Evolutionary conservation across 768 basidiomycete species (phyloP).

Genomic region (Rickenella mellea): DNA sequence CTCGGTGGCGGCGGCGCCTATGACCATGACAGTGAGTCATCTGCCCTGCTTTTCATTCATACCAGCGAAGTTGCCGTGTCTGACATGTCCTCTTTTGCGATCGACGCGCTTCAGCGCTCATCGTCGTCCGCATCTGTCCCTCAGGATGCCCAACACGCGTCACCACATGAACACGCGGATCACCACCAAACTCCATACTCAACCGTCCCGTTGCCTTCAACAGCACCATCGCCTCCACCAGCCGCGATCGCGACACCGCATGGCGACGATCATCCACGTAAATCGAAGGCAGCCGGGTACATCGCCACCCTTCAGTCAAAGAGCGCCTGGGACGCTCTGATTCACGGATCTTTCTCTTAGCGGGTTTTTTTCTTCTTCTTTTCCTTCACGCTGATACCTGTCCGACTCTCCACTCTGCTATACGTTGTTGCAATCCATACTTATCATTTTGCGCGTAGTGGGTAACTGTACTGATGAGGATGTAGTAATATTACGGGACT

Average conservation of each 20-base stretch:
- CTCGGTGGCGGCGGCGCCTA: not conserved
- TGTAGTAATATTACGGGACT: not conserved
- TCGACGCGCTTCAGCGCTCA: no score
- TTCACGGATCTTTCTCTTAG: conserved; percentile 33
- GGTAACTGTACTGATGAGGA: not conserved
- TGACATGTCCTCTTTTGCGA: no score
- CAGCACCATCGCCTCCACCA: conserved; percentile 8
- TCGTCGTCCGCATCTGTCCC: not conserved
- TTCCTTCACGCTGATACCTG: no score
- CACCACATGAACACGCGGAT: conserved; percentile 4
- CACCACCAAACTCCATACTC: conserved; percentile 1
- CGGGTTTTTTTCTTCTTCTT: no score
- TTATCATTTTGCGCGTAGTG: no score
- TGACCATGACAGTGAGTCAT: not conserved
- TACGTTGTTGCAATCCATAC: no score
- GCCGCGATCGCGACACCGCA: conserved; percentile 5
- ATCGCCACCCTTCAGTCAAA: conserved; percentile 50
- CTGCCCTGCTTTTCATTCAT: not conserved
- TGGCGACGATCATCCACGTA: conserved; percentile 13
- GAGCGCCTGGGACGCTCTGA: conserved; percentile 58
- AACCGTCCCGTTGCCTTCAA: not conserved
- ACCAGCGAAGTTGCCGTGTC: not conserved
- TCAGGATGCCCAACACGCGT: not conserved
- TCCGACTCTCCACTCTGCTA: no score
- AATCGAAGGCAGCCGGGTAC: conserved; percentile 36